These are phyloP conservation scores for Flaveria ramosissima DNA, from an alignment of 129 eudicot species.

Conservation along the genomic window DNA sequence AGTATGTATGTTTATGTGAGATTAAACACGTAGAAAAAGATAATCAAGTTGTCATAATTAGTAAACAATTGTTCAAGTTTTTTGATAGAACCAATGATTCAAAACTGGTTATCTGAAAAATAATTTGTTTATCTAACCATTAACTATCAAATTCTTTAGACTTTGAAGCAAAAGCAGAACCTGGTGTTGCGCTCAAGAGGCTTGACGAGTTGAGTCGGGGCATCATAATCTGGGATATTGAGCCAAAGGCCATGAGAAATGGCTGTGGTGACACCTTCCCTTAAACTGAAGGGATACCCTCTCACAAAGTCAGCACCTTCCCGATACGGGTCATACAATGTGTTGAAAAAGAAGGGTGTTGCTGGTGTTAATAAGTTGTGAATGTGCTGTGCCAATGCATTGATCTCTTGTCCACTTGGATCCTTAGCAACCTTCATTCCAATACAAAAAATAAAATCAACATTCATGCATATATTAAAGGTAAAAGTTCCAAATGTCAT, in stretches of 20 bases:
- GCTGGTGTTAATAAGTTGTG: constrained; percentile 64
- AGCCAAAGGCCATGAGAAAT: constrained; percentile 88
- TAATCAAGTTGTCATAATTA: neutral
- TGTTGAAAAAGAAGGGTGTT: constrained; percentile 78
- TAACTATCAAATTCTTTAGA: neutral
- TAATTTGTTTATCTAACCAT: neutral
- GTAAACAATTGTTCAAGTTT: neutral
- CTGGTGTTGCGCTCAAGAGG: constrained; percentile 76
- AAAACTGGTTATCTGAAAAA: neutral
- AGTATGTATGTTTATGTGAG: neutral
- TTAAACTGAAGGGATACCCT: constrained; percentile 74
- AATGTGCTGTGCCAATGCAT: constrained; percentile 77
- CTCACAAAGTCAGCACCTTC: constrained; percentile 84
- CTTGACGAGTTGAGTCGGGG: constrained; percentile 80
- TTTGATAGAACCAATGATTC: too few relatives aligned
- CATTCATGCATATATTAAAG: neutral
- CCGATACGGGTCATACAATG: constrained; percentile 69
- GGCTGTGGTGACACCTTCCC: constrained; percentile 76
- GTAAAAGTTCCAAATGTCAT: neutral
- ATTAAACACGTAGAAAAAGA: neutral
- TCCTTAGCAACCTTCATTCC: constrained; percentile 65
- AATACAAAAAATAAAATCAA: neutral
- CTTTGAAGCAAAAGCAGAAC: constrained; percentile 12
- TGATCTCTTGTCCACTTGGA: constrained; percentile 68
- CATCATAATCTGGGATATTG: constrained; percentile 80